Evolutionary conservation across 1,139 yeast species (phyloP), one percentile per base, ranked within the genome.

Genomic region (Lodderomyces oxycetoniae): DNA sequence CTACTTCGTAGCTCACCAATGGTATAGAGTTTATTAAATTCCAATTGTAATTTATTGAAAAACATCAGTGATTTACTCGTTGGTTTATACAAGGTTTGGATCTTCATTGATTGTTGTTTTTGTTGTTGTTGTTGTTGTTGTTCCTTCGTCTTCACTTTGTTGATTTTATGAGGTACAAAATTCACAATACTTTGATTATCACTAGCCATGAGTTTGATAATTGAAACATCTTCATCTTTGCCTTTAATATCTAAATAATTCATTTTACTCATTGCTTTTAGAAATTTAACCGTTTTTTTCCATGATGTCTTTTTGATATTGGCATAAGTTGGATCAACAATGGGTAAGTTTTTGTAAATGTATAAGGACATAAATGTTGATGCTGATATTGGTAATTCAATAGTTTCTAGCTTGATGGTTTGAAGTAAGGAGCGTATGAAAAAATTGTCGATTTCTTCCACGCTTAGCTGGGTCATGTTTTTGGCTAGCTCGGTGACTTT

Each of bases 241-340:
- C 91, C 94, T 46, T 86, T 85, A 11, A 79, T 58, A 35, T 73
- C 74, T 17, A 86, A 44, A 38, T 80, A 74, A 1, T 77, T 76
- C 33, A 71, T 68, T 51, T 87, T 89, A 43, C 84, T 95, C 80
- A 88, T 86, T 4, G 83, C 79, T 51, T 87, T 89, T 37, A 89
- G 62, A 49, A 79, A 87, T 55, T 88, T 89, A 14, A 89, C 72
- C 1, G 93, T 77, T 52, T 91, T 91, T 55, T 84, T 88, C 94
- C 94, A 89, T 3, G 89, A 76, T 0, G 96, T 80, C 48, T 78
- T 81, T 56, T 88, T 89, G 48, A 91, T 74, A 40, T 74, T 78
- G 28, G 86, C 73, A 30, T 67, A 67, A n/a, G 59, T 56, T 1
- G 72, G 55, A 43, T 75, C 76, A 28, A 66, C 49, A 10, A 58